Evolutionary conservation across 345 rosid species (phyloP), one percentile per base, ranked within the genome.

Genomic region (Firmiana major): DNA sequence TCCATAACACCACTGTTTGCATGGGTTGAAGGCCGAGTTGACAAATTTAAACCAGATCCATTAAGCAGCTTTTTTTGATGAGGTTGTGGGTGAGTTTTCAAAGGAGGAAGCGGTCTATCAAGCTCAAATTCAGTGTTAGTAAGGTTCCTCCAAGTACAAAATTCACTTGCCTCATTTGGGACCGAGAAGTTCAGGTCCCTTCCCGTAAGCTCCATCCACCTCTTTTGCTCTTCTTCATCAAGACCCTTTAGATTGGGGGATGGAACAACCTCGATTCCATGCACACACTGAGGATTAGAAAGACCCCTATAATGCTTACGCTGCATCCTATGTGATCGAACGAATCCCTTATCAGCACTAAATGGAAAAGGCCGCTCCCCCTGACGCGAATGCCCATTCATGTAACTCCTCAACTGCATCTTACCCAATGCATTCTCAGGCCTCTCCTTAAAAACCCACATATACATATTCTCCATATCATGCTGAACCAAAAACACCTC

Each of bases 331-430:
- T 95, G 99, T 77, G 99, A 95, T 78, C 98, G 88, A 26, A 88
- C 93, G 76, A 95, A 95, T 22, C 99, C 99, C 89, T 89, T 95
- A 40, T 95, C 98, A 16, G 79, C 94, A 69, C 94, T 89, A 77
- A 92, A 95, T 0, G 99, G 99, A 83, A 95, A 93, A 13, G 94
- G 82, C 0, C 93, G 94, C 79, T 95, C 98, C 28, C 99, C 99
- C 81, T 90, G 99, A n/a, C 99, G 91, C 5, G 97, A 95, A 81
- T 94, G 97, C 40, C 98, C 98, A 21, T 94, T 94, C 98, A 94
- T 94, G 54, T 43, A 68, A 45, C 73, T 68, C 73, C 73, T 45
- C 73, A 68, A 45, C 12, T 68, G 63, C 73, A 68, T 68, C 55
- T 68, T 68, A 24, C 73, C 73, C 55, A 68, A 45, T 3, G 73